Evolutionary conservation across 441 rosid species (phyloP), one percentile per base, ranked within the genome.

Genomic region (Raphanus hybrid): DNA sequence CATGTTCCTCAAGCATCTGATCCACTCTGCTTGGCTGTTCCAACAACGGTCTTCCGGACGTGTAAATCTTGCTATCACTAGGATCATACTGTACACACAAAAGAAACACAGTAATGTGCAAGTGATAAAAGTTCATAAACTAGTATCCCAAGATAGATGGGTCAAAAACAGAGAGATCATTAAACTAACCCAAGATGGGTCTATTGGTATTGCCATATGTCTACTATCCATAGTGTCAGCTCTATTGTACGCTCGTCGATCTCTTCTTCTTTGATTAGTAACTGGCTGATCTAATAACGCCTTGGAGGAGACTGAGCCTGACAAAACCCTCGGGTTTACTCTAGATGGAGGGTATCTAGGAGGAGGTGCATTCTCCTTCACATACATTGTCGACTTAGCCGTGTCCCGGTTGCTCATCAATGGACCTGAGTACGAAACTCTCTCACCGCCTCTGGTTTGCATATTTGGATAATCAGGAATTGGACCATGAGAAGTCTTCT

Each of bases 361-460:
- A 71, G 81, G 81, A 78, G 66, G 82, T 43, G 71, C 84, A 20
- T 68, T 78, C 68, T 87, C 91, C 35, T 84, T 86, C n/a, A 84
- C 86, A 29, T 78, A 23, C 64, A 27, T 16, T 79, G 84, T 88
- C 35, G 83, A 73, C 84, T 76, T 83, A 69, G 81, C 79, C 29
- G 50, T 48, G 6, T 76, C 37, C 16, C 84, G 82, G 15, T 75
- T 75, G 60, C 69, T 87, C 66, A 84, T 86, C 80, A 90, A 58
- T 8, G 99, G 97, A 63, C 98, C 99, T 2, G 99, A 91, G 78
- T 84, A 78, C 20, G 94, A 87, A 63, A 84, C 85, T 80, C 89
- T 87, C 76, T 66, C 83, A 9, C 83, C 87, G 20, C 16, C n/a
- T 88, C 88, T 77, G 65, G 71, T 37, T 57, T 84, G 85, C 76